These are phyloP conservation scores for Inga laurina DNA, from an alignment of 306 rosid genomes.

Conservation along the genomic window DNA sequence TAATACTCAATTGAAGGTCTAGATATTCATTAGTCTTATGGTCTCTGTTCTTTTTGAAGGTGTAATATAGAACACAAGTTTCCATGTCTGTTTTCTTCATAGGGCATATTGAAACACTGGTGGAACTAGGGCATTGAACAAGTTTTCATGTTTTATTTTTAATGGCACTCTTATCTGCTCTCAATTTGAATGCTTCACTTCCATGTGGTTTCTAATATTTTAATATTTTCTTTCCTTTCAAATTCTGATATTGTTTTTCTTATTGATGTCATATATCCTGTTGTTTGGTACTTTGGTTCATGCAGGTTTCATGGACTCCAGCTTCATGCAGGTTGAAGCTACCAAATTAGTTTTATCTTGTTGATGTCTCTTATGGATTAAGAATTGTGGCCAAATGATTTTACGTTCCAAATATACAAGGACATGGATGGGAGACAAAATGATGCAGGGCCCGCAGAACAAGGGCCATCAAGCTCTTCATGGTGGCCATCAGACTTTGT, in stretches of 20 bases:
- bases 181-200: slow-evolving; percentile 20
- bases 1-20: slow-evolving; percentile 12
- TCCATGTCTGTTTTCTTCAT: not conserved
- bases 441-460: slow-evolving; percentile 66
- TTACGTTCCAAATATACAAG: slow-evolving; percentile 50
- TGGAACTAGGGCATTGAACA: slow-evolving; percentile 22
- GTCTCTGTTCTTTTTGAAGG: slow-evolving; percentile 3
- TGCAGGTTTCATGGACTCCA: slow-evolving; percentile 68
- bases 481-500: slow-evolving; percentile 92
- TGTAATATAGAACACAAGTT: slow-evolving; percentile 7
- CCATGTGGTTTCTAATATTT: slow-evolving; percentile 5
- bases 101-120: not conserved
- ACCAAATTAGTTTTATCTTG: slow-evolving; percentile 40
- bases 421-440: slow-evolving; percentile 86
- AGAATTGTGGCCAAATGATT: slow-evolving; percentile 74
- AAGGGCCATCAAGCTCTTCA: slow-evolving; percentile 72
- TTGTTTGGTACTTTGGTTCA: slow-evolving; percentile 37
- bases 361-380: slow-evolving; percentile 61
- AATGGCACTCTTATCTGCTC: slow-evolving; percentile 21
- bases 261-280: slow-evolving; percentile 15
- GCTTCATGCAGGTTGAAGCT: slow-evolving; percentile 52
- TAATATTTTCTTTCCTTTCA: not conserved
- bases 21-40: slow-evolving; percentile 2
- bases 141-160: not conserved
- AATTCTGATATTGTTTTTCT: not conserved